Evolutionary conservation across 345 rosid genomes (phyloP), one percentile per base, ranked within the genome.

Genomic region (Camelina sativa): DNA sequence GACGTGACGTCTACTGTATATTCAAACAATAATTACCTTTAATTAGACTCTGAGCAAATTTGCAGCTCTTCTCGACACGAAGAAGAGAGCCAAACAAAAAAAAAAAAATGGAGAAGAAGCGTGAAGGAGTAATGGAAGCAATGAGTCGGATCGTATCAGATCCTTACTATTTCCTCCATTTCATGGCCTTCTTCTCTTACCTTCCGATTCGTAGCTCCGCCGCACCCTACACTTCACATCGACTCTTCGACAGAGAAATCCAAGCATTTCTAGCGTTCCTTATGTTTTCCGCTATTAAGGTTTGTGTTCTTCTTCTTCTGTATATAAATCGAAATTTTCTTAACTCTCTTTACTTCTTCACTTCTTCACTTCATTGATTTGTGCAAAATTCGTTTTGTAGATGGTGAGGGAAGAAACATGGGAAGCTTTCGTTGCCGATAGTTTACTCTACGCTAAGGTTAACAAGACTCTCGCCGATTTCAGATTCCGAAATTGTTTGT

Each of bases 121-220:
- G 56, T 12, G 57, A 58, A 51, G 83, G 80, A 43, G 67, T 60
- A 62, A 53, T 87, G 73, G 86, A 81, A 69, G 71, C 58, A 84
- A 61, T 85, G 75, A 87, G 82, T 72, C 74, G 67, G 72, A 59
- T 82, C 79, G 85, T 86, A 17, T 83, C 91, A 32, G 93, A 94
- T 80, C 91, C 97, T 2, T 87, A 84, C 64, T 91, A 86, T 48
- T 81, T 89, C 67, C 81, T 62, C 73, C 92, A 93, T 81, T 85
- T 87, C 76, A 78, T 91, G 70, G 83, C 88, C 61, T 87, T 89
- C 82, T 91, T 93, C 85, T 83, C 93, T 37, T 91, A 91, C 72
- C 65, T 89, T 38, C 82, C 87, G 44, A 72, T 88, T 65, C 98
- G 96, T 76, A 76, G 35, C 81, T 86, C 91, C 28, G 76, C 86